Evolutionary conservation across 495 filamentous ascomycete genomes (phyloP).

Genomic region (Penicillium ucsense): DNA sequence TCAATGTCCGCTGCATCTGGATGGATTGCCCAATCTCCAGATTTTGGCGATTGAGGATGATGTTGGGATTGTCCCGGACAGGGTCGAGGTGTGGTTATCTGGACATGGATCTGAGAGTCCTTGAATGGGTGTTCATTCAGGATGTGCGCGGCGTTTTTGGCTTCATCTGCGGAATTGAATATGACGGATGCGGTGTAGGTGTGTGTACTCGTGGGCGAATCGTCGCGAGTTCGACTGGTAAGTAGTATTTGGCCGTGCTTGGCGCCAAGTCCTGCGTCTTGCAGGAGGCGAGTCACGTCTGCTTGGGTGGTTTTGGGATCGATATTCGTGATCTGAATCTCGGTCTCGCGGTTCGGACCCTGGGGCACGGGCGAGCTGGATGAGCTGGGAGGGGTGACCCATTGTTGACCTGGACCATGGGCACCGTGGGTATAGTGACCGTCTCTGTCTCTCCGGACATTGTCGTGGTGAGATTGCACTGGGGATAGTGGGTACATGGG

Average conservation of each 20-base stretch:
- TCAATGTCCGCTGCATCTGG: too few relatives aligned
- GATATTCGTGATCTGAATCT: constrained; percentile 23
- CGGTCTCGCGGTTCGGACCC: too few relatives aligned
- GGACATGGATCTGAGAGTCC: constrained; percentile 22
- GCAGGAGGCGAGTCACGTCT: constrained; percentile 16
- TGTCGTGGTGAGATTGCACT: constrained; percentile 10
- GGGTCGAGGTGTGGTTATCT: constrained; percentile 9
- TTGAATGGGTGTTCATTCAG: constrained; percentile 27
- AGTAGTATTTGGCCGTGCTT: constrained; percentile 24
- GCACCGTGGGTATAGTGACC: background rate
- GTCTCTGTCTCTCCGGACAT: background rate
- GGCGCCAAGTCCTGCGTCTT: constrained; percentile 12
- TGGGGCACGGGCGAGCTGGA: too few relatives aligned
- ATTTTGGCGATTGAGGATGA: too few relatives aligned
- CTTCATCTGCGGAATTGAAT: constrained; percentile 21
- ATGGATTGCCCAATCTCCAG: too few relatives aligned
- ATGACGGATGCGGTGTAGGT: constrained; percentile 25
- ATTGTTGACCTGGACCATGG: constrained; percentile 5
- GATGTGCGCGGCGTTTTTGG: constrained; percentile 19
- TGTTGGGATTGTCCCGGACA: too few relatives aligned
- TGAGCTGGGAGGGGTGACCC: constrained; percentile 2
- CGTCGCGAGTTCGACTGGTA: background rate
- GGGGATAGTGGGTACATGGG: constrained; percentile 23
- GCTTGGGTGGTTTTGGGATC: constrained; percentile 12
- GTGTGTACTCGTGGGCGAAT: constrained; percentile 6